Base-by-base conservation (phyloP, 164 flowering plant species). In the Nymphaea thermarum region DNA sequence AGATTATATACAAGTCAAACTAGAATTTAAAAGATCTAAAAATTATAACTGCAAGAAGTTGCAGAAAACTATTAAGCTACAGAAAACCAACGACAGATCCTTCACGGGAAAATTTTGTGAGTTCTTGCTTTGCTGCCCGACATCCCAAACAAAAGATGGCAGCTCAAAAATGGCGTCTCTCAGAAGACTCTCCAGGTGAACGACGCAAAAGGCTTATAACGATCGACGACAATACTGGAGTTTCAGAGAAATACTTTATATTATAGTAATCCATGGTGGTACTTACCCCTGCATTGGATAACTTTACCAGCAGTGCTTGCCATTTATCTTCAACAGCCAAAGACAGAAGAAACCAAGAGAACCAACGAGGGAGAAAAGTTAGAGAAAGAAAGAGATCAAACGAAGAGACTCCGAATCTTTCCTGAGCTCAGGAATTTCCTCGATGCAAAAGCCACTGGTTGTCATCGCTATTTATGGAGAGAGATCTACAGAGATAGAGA, bases 261-360 rank as follows among this genome's bases (percentile, higher is more conserved):
- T 5, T 12, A n/a, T 10, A 2, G 7, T 17, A 36, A 14, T 55
- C 8, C 4, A 14, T 4, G 55, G 3, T 25, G 25, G 14, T 12
- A 14, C 7, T 62, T 25, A 62, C 64, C 64, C 18, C 18, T 62
- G 25, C 64, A 62, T 14, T 2, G 64, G 7, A 62, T 62, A 1
- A 62, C 64, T 11, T 62, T 14, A 62, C 64, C 64, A 14, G 25
- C 25, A 62, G 64, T 62, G 70, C 68, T 73, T 11, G 64, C 14
- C 64, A 62, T 62, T 16, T 10, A 8, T 16, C 16, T 16, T 55
- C 60, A 10, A 2, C 10, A 16, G 36, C 10, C 16, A 8, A 55
- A 2, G 16, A 25, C 1, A 55, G 60, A 55, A 55, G 60, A 55
- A 55, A 25, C 36, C 36, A 25, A 25, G 36, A 25, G 36, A 25